These are phyloP conservation scores for Nakazawaea siamensis DNA, from an alignment of 805 yeast genomes.

Conservation along the genomic window DNA sequence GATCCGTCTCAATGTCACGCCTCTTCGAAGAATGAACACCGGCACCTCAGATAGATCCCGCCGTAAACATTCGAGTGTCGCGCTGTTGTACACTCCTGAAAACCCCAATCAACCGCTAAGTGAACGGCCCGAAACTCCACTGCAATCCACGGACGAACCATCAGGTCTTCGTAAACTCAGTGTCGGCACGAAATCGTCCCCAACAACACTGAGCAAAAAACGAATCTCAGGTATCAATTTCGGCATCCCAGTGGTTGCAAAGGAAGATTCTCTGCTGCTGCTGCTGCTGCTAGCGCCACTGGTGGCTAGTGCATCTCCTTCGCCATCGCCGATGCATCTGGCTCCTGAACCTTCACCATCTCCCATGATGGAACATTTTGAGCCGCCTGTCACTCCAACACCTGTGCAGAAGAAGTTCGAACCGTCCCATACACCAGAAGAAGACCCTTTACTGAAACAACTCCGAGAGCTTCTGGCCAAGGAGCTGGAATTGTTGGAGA, in stretches of 20 bases:
- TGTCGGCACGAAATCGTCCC: slow-evolving; percentile 5
- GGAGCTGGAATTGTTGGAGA: slow-evolving; percentile 60
- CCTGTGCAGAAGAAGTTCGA: neutral
- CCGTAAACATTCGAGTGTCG: slow-evolving; percentile 2
- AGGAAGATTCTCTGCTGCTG: neutral
- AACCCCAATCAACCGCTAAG: slow-evolving; percentile 1
- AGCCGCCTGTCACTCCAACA: neutral
- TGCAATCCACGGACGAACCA: neutral
- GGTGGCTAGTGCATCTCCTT: neutral
- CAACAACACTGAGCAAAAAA: too few relatives aligned
- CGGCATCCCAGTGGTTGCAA: slow-evolving; percentile 8
- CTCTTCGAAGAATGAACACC: slow-evolving; percentile 7
- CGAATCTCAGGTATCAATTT: slow-evolving; percentile 10
- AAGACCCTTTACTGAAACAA: slow-evolving; percentile 40
- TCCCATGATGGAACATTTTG: too few relatives aligned
- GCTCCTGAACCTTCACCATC: too few relatives aligned
- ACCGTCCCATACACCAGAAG: slow-evolving; percentile 1
- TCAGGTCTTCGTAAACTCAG: slow-evolving; percentile 4
- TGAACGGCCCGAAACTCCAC: neutral
- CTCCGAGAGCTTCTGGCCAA: slow-evolving; percentile 56
- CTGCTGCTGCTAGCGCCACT: neutral
- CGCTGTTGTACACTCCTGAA: slow-evolving; percentile 6
- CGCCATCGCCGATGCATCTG: too few relatives aligned
- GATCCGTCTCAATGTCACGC: slow-evolving; percentile 1
- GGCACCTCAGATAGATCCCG: neutral